Percentiles rank a stretch among this genome's conserved stretches.
These are phyloP conservation scores for Hericium alpestre DNA, from an alignment of 768 basidiomycete genomes.

Conservation along the genomic window DNA sequence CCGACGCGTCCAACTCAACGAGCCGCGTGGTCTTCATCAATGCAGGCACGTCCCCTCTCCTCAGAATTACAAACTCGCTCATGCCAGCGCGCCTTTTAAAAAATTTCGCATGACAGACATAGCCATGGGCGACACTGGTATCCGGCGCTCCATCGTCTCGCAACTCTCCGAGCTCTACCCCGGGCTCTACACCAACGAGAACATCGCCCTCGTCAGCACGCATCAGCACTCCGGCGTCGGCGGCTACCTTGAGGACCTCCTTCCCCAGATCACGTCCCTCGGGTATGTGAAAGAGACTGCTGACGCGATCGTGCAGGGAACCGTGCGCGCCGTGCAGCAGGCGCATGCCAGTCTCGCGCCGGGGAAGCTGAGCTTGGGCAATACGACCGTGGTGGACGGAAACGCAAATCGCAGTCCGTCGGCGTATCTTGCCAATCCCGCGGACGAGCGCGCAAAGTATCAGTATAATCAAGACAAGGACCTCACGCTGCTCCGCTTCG, in stretches of 20 bases:
- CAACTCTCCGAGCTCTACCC: conserved; percentile 47
- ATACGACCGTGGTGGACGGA: conserved; percentile 55
- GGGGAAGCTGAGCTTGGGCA: conserved; percentile 54
- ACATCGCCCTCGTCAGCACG: conserved; percentile 67
- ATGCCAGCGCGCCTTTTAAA: background rate
- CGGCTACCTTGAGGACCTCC: conserved; percentile 67
- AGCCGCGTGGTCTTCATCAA: conserved; percentile 69
- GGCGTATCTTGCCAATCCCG: conserved; percentile 69
- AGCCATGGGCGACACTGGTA: conserved; percentile 71
- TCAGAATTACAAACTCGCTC: background rate
- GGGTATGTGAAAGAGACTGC: conserved; percentile 67
- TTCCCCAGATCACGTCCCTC: conserved; percentile 65
- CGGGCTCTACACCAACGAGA: conserved; percentile 55
- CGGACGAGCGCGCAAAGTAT: conserved; percentile 55
- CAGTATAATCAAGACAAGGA: conserved; percentile 67
- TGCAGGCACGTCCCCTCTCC: conserved; percentile 34
- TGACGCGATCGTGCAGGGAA: conserved; percentile 61
- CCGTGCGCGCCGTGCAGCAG: conserved; percentile 55
- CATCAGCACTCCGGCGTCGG: conserved; percentile 73
- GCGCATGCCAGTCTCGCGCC: conserved; percentile 54
- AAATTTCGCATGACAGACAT: conserved; percentile 37
- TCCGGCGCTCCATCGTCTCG: conserved; percentile 57
- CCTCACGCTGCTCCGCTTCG: conserved; percentile 56
- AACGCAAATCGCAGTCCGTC: conserved; percentile 70
- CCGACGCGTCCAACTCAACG: conserved; percentile 42